Conservation (phyloP, 225 moss, liverwort and hornwort species). For the Straminergon stramineum region DNA sequence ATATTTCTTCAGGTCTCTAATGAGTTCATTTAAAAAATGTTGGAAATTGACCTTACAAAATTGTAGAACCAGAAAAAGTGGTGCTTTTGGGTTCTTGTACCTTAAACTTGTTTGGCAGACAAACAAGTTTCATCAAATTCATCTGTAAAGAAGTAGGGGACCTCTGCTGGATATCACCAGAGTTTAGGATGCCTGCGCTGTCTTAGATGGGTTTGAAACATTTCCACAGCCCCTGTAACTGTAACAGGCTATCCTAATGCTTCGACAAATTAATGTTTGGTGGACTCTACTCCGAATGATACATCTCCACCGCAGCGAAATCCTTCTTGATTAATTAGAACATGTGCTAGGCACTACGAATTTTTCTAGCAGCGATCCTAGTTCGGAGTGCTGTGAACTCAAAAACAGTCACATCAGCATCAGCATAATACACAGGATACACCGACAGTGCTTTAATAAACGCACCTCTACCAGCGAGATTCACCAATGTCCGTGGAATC, state of each 20-base stretch:
- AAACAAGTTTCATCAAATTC: too few relatives aligned
- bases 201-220: too few relatives aligned
- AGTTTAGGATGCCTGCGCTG: background rate
- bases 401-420: conserved; percentile 29
- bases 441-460: conserved; percentile 20
- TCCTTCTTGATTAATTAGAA: too few relatives aligned
- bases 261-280: background rate
- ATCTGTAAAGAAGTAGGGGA: too few relatives aligned
- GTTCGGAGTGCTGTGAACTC: conserved; percentile 36
- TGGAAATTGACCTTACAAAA: too few relatives aligned
- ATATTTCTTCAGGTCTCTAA: background rate
- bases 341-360: background rate
- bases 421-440: conserved; percentile 35
- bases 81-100: too few relatives aligned
- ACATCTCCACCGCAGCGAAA: background rate
- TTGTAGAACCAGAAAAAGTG: background rate
- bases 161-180: too few relatives aligned
- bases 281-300: background rate
- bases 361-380: conserved; percentile 27
- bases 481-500: conserved; percentile 17
- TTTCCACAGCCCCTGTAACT: background rate
- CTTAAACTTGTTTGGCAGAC: too few relatives aligned
- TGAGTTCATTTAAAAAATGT: too few relatives aligned
- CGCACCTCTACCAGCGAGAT: conserved; percentile 27
- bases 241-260: background rate